Conservation (phyloP, 805 yeast genomes). For the Candida dendrica region DNA sequence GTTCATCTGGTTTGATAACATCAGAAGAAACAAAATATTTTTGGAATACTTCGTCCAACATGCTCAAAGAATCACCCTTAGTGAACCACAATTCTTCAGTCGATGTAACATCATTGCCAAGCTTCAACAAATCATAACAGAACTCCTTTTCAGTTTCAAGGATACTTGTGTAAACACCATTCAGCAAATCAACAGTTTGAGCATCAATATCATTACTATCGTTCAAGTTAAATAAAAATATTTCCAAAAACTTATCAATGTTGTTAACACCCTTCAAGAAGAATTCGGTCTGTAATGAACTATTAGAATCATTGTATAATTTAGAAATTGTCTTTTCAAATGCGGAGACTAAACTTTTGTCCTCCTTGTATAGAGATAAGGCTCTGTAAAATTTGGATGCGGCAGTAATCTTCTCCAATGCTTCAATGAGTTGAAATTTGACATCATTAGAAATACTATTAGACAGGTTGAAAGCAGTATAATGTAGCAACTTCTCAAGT, state of each 20-base stretch:
- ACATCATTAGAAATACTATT: conserved; percentile 26
- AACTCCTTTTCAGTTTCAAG: conserved; percentile 32
- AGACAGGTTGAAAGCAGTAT: conserved; percentile 38
- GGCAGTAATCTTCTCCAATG: conserved; percentile 39
- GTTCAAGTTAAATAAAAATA: conserved; percentile 16
- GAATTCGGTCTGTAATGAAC: conserved; percentile 14
- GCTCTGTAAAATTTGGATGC: conserved; percentile 36
- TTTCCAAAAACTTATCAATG: conserved; percentile 19
- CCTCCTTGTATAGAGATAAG: background rate
- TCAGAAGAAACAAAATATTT: conserved; percentile 15
- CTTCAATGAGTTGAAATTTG: conserved; percentile 31
- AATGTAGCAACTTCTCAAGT: conserved; percentile 37
- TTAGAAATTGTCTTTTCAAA: conserved; percentile 3
- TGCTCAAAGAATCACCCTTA: conserved; percentile 29
- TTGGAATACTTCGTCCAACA: conserved; percentile 35
- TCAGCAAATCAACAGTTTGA: conserved; percentile 7
- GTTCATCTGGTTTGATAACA: conserved; percentile 4
- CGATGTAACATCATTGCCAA: conserved; percentile 23
- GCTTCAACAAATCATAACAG: conserved; percentile 26
- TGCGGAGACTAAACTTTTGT: background rate
- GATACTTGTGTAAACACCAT: conserved; percentile 22
- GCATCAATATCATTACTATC: conserved; percentile 10
- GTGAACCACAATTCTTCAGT: conserved; percentile 40
- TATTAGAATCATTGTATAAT: conserved; percentile 7
- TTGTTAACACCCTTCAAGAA: conserved; percentile 18